Evolutionary conservation across 1,284 basidiomycete species (phyloP).

Genomic region (Cystobasidiaceae sp.): DNA sequence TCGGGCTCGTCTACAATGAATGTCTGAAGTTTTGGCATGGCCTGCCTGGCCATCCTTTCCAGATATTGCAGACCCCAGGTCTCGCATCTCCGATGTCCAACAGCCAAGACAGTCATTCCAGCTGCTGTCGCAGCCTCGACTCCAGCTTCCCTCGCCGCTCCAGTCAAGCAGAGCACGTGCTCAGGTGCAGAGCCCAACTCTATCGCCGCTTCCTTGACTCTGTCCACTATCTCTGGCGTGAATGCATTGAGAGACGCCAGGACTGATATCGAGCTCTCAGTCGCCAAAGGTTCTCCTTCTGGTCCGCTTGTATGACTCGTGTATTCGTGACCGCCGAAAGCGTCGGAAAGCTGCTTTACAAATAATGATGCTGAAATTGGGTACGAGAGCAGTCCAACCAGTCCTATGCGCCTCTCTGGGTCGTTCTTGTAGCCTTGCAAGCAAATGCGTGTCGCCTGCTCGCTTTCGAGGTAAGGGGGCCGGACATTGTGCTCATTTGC

Average conservation of each 20-base stretch:
- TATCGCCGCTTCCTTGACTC: not conserved
- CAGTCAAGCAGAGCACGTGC: slow-evolving; percentile 13
- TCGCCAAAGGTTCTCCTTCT: not conserved
- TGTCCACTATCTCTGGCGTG: slow-evolving; percentile 18
- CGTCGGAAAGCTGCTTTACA: not conserved
- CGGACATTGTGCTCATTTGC: slow-evolving; percentile 1
- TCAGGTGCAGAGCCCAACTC: not conserved
- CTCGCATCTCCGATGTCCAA: slow-evolving; percentile 26
- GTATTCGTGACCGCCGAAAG: slow-evolving; percentile 26
- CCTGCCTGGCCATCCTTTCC: not conserved
- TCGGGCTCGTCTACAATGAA: slow-evolving; percentile 2
- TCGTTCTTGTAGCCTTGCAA: slow-evolving; percentile 27
- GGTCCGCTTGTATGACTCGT: too few relatives aligned
- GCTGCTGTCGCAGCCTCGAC: not conserved
- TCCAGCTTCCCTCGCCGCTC: slow-evolving; percentile 17
- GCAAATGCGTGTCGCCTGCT: not conserved
- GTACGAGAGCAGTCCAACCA: not conserved
- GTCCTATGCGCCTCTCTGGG: slow-evolving; percentile 21
- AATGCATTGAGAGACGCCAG: slow-evolving; percentile 23
- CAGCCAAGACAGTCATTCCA: slow-evolving; percentile 14
- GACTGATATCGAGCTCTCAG: not conserved
- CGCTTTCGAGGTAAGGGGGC: not conserved
- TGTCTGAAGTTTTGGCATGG: not conserved
- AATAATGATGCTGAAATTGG: not conserved
- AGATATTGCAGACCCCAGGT: slow-evolving; percentile 21